These are phyloP conservation scores for Kwoniella bestiolae DNA, from an alignment of 768 basidiomycete species.

Conservation along the genomic window DNA sequence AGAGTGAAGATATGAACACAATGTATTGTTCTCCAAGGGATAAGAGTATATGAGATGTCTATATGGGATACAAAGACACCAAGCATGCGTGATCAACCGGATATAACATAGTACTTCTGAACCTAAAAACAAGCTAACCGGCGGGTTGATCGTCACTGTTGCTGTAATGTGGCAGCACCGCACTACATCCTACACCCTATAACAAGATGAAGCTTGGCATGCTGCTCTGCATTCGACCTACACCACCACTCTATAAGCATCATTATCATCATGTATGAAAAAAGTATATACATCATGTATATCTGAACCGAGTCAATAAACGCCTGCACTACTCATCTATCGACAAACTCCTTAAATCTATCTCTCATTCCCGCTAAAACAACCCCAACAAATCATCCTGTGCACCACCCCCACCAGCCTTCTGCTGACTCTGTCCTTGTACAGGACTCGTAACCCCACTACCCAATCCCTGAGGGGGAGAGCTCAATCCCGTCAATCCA, in stretches of 20 bases:
- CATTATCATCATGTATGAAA: background rate
- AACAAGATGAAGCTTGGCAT: too few relatives aligned
- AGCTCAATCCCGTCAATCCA: slow-evolving; percentile 35
- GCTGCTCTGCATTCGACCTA: too few relatives aligned
- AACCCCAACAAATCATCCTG: slow-evolving; percentile 66
- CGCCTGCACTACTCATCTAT: background rate
- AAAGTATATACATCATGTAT: background rate
- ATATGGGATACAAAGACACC: too few relatives aligned
- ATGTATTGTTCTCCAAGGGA: too few relatives aligned
- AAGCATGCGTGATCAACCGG: background rate
- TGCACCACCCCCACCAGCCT: slow-evolving; percentile 15
- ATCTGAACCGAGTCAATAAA: too few relatives aligned
- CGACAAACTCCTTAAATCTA: background rate
- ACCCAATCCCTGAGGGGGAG: slow-evolving; percentile 23
- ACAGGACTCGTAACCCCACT: slow-evolving; percentile 57
- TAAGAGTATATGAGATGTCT: too few relatives aligned
- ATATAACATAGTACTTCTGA: background rate
- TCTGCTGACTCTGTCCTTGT: slow-evolving; percentile 34
- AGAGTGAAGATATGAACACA: background rate
- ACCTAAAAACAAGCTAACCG: background rate
- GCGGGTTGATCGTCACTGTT: background rate
- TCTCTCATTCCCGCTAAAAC: slow-evolving; percentile 61
- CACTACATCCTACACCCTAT: too few relatives aligned
- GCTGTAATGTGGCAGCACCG: too few relatives aligned
- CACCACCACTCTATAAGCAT: background rate